These are phyloP conservation scores for Colletotrichum aenigma DNA, from an alignment of 2,329 filamentous ascomycete genomes.

Conservation along the genomic window DNA sequence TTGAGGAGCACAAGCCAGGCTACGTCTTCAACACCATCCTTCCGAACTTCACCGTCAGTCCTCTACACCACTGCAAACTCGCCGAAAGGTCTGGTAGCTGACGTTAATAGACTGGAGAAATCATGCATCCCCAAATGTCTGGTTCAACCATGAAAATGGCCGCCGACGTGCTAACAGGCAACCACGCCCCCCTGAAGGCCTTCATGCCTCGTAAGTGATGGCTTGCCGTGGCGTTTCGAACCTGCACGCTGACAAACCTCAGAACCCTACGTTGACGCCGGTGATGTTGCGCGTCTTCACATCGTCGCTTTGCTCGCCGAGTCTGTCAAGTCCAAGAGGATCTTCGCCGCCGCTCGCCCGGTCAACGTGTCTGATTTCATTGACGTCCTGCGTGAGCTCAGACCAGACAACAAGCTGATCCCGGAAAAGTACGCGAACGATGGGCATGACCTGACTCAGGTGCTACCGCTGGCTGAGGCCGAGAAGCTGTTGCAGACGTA, in stretches of 20 bases:
- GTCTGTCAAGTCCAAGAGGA: constrained; percentile 48
- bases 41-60: constrained; percentile 28
- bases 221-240: background rate
- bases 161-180: background rate
- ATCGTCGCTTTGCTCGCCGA: constrained; percentile 53
- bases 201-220: background rate
- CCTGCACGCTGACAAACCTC: background rate
- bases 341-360: constrained; percentile 54
- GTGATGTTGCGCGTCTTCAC: constrained; percentile 56
- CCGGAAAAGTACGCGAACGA: background rate
- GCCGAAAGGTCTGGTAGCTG: too few relatives aligned
- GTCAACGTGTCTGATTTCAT: constrained; percentile 5
- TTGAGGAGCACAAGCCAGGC: constrained; percentile 32
- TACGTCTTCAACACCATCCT: constrained; percentile 35
- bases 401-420: constrained; percentile 17
- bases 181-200: background rate
- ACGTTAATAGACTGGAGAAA: background rate
- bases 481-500: constrained; percentile 8
- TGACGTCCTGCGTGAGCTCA: background rate
- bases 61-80: background rate
- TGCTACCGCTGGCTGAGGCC: background rate
- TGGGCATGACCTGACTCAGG: constrained; percentile 1
- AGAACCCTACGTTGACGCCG: constrained; percentile 47
- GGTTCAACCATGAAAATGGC: constrained; percentile 16
- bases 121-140: constrained; percentile 7